Conservation (phyloP, 805 yeast genomes). For the Metschnikowia similis region DNA sequence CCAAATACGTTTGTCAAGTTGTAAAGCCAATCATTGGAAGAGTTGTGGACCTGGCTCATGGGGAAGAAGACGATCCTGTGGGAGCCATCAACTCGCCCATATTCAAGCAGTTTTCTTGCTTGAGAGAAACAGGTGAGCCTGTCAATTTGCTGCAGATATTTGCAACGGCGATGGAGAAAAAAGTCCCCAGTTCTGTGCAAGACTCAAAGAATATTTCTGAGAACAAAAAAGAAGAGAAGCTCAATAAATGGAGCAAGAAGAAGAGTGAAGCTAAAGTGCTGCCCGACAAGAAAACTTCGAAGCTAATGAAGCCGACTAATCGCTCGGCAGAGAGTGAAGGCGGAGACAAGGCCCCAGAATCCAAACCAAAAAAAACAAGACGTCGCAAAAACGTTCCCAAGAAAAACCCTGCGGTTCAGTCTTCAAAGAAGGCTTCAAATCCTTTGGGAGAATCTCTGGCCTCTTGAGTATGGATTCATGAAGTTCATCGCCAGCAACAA, state of each 20-base stretch:
- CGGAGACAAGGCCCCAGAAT: constrained; percentile 3
- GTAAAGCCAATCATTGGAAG: constrained; percentile 14
- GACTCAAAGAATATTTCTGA: neutral
- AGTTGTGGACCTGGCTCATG: constrained; percentile 13
- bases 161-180: neutral
- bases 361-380: constrained; percentile 1
- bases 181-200: neutral
- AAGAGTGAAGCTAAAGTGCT: neutral
- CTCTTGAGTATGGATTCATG: neutral
- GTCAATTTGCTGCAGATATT: neutral
- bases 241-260: constrained; percentile 2
- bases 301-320: neutral
- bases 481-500: neutral
- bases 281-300: neutral
- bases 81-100: neutral
- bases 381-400: neutral
- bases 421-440: neutral
- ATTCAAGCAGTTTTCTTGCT: neutral
- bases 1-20: constrained; percentile 18
- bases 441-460: neutral
- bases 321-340: neutral
- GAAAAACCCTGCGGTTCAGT: neutral
- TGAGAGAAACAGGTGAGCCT: neutral
- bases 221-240: constrained; percentile 5
- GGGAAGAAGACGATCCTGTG: neutral